These are phyloP conservation scores for Daphne laureola DNA, from an alignment of 441 rosid species.

Conservation along the genomic window DNA sequence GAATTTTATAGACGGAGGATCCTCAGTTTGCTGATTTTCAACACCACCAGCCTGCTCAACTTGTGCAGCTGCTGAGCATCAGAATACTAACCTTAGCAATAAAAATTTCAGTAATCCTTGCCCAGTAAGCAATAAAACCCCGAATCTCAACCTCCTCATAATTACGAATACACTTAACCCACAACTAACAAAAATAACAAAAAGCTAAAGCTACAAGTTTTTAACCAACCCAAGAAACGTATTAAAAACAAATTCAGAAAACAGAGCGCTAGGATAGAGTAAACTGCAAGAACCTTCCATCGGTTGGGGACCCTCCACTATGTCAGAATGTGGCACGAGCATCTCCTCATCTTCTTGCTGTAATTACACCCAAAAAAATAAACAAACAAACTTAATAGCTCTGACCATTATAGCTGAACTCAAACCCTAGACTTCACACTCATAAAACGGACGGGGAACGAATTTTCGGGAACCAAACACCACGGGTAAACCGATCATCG, in stretches of 20 bases:
- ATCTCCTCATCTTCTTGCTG: slow-evolving; percentile 70
- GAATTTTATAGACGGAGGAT: slow-evolving; percentile 52
- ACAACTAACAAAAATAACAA: not conserved
- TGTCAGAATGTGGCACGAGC: slow-evolving; percentile 53
- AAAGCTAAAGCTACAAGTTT: not conserved
- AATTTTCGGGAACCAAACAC: slow-evolving; percentile 8
- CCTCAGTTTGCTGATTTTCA: slow-evolving; percentile 51
- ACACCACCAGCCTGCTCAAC: slow-evolving; percentile 33
- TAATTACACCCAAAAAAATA: slow-evolving; percentile 12
- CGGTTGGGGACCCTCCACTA: slow-evolving; percentile 53
- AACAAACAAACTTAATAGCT: slow-evolving; percentile 17
- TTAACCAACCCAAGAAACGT: not conserved
- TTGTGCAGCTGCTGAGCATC: slow-evolving; percentile 25
- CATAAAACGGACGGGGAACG: not conserved
- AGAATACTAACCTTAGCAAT: not conserved
- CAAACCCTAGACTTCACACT: slow-evolving; percentile 26
- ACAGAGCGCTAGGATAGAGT: not conserved
- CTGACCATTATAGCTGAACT: slow-evolving; percentile 25
- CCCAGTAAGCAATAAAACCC: slow-evolving; percentile 8
- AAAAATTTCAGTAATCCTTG: slow-evolving; percentile 1
- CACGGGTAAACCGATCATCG: not conserved
- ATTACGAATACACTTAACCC: not conserved
- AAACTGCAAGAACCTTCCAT: slow-evolving; percentile 41
- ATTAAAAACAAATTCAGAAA: not conserved
- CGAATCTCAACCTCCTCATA: not conserved